Base-by-base conservation (phyloP, 2,329 filamentous ascomycete species). In the Fusarium citri region DNA sequence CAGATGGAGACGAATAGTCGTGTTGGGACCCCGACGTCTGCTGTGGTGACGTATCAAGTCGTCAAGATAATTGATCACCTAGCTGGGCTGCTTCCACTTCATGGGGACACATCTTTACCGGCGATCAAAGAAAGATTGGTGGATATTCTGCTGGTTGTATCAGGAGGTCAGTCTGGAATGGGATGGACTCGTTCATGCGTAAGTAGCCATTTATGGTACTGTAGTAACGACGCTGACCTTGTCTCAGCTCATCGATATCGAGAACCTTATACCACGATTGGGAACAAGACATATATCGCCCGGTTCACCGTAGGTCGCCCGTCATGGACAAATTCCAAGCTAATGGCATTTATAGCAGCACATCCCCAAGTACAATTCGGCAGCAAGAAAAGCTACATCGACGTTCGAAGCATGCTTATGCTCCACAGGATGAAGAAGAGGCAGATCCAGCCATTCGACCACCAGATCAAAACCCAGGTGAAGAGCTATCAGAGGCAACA, bases 61-160 rank as follows among this genome's bases (percentile, higher is more conserved):
- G 57, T 47, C n/a, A 74, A 71, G 20, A 74, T 74, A 4, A 55
- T 74, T 1, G 60, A 72, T 22, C 61, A 66, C 0, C 3, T 74
- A 5, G 57, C 46, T 15, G 26, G 49, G 12, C 26, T 72, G 0
- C 41, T 74, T 0, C 72, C 72, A 1, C 15, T 47, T 0, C 30
- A 61, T 10, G 70, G 65, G 4, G 68, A 69, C 0, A 47, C 56
- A 11, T 69, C 68, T 0, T 18, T 74, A 0, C 18, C 55, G 0
- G 28, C 18, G 0, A 31, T 74, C 2, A 74, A 72, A 12, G 30
- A 58, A 5, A 74, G 56, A 6, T 18, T 74, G 2, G 18, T 30
- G 0, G 59, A 73, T 3, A 66, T 70, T 1, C 15, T 74, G 0
- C 58, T 43, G 0, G 47, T 74, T 22, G 47, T 53, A 0, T 51